Percentiles rank a stretch among this genome's conserved stretches.
These are phyloP conservation scores for Neophaeococcomyces aloes DNA, from an alignment of 2,329 filamentous ascomycete genomes.

Conservation along the genomic window DNA sequence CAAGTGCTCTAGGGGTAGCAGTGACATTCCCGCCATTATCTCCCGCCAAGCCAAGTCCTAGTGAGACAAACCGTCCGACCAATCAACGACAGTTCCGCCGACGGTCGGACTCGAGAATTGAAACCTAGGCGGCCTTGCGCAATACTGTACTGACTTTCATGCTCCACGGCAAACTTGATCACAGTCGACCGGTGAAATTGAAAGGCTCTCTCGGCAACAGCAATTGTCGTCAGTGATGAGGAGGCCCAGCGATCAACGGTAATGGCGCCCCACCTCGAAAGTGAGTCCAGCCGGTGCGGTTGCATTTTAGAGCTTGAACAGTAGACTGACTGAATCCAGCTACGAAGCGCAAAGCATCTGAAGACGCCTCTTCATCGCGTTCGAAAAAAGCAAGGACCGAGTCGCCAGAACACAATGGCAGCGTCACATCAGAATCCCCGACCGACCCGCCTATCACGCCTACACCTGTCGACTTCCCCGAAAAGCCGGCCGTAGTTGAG, in stretches of 20 bases:
- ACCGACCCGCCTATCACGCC: conserved; percentile 42
- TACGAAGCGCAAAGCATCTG: conserved; percentile 41
- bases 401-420: conserved; percentile 29
- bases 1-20: not conserved
- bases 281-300: conserved; percentile 7
- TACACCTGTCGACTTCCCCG: conserved; percentile 72
- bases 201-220: not conserved
- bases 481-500: conserved; percentile 89
- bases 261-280: conserved; percentile 11
- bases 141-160: too few species aligned
- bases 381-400: conserved; percentile 41
- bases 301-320: not conserved
- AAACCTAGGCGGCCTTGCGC: too few species aligned
- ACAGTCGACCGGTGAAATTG: not conserved
- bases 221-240: not conserved
- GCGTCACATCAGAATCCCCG: conserved; percentile 9
- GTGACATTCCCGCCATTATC: too few species aligned
- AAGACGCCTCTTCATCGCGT: conserved; percentile 35
- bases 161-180: too few species aligned
- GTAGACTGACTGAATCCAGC: conserved; percentile 6
- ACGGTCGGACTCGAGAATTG: too few species aligned
- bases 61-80: too few species aligned
- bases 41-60: too few species aligned
- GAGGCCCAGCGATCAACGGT: not conserved
- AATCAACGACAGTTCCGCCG: too few species aligned